These are phyloP conservation scores for Stevia rebaudiana DNA, from an alignment of 140 eudicot genomes.

Conservation along the genomic window DNA sequence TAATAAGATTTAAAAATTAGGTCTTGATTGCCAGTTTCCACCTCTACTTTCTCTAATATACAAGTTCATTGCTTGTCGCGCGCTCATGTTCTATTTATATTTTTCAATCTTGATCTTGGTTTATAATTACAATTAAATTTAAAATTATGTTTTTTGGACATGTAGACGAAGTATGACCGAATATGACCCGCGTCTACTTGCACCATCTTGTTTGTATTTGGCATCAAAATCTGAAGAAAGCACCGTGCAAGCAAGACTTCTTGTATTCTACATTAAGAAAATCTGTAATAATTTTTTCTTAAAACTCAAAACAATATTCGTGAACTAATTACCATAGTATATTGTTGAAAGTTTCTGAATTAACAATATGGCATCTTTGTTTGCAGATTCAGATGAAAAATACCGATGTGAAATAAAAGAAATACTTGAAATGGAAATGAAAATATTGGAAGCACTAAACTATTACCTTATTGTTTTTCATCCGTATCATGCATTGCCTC, in stretches of 20 bases:
- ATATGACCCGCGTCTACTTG: slow-evolving; percentile 94
- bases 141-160: neutral
- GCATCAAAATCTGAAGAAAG: slow-evolving; percentile 99
- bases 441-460: slow-evolving; percentile 87
- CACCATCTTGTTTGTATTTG: slow-evolving; percentile 95
- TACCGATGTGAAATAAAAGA: slow-evolving; percentile 85
- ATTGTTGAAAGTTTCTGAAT: neutral
- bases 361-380: slow-evolving; percentile 4
- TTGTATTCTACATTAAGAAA: slow-evolving; percentile 89
- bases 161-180: slow-evolving; percentile 85
- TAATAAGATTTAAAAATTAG: neutral
- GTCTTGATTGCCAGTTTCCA: neutral
- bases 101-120: neutral
- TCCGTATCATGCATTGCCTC: slow-evolving; percentile 83
- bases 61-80: neutral
- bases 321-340: neutral
- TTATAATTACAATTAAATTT: neutral
- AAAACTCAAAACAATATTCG: neutral
- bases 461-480: slow-evolving; percentile 87
- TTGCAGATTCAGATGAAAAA: slow-evolving; percentile 79
- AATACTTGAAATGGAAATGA: slow-evolving; percentile 99
- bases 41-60: neutral
- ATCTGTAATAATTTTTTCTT: slow-evolving; percentile 33
- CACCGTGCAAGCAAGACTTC: slow-evolving; percentile 95
- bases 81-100: neutral